Percentiles rank a stretch among this genome's conserved stretches.
These are phyloP conservation scores for Alternaria ventricosa DNA, from an alignment of 2,329 filamentous ascomycete genomes.

Conservation along the genomic window DNA sequence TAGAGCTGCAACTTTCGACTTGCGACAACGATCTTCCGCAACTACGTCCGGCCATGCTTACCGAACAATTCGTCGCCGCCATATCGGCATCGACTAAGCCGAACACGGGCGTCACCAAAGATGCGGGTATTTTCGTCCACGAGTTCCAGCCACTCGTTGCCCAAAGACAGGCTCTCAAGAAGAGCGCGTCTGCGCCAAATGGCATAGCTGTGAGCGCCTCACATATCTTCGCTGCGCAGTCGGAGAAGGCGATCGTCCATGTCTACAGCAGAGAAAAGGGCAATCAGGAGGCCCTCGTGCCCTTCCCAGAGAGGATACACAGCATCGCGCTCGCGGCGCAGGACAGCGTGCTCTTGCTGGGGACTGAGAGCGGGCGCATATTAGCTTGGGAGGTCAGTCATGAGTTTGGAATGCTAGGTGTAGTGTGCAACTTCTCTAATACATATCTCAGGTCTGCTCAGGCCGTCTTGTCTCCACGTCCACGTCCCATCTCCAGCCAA, in stretches of 20 bases:
- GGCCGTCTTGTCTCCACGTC: slow-evolving; percentile 78
- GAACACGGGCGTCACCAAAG: slow-evolving; percentile 64
- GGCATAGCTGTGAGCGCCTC: slow-evolving; percentile 79
- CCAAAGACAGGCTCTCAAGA: slow-evolving; percentile 85
- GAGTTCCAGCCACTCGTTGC: slow-evolving; percentile 78
- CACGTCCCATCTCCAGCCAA: slow-evolving; percentile 78
- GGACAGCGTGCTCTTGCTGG: slow-evolving; percentile 72
- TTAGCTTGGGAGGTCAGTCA: slow-evolving; percentile 87
- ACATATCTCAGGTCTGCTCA: slow-evolving; percentile 65
- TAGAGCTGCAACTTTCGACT: slow-evolving; percentile 10
- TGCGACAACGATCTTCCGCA: slow-evolving; percentile 2
- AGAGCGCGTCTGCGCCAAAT: slow-evolving; percentile 80
- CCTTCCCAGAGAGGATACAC: slow-evolving; percentile 85
- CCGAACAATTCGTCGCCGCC: slow-evolving; percentile 58
- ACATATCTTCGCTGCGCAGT: slow-evolving; percentile 90
- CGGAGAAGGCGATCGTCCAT: slow-evolving; percentile 89
- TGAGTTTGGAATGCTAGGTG: neutral
- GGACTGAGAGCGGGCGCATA: slow-evolving; percentile 83
- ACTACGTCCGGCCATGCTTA: slow-evolving; percentile 52
- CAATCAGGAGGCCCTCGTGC: slow-evolving; percentile 86
- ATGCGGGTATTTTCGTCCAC: slow-evolving; percentile 87
- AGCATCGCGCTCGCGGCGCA: slow-evolving; percentile 76
- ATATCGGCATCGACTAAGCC: slow-evolving; percentile 52
- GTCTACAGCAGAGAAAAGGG: slow-evolving; percentile 86
- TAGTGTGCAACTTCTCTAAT: slow-evolving; percentile 14